phyloP scores from a whole-genome alignment of 257 asterid genomes.

The Buddleja alternifolia region DNA sequence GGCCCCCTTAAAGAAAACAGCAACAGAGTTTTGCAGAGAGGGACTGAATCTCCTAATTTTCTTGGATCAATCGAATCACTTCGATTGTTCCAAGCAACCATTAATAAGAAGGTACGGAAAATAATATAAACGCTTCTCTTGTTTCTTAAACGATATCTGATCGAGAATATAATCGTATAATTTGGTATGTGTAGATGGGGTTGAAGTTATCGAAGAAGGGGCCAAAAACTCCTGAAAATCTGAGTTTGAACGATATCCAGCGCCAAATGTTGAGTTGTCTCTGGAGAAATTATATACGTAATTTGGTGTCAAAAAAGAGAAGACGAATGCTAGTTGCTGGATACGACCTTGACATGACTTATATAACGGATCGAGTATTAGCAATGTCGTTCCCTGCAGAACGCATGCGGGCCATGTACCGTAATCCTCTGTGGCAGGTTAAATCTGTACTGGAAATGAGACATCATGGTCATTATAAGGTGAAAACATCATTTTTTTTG shows the following conservation, averaged over 20 bases:
- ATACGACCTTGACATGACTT: conserved; percentile 87
- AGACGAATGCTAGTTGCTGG: conserved; percentile 82
- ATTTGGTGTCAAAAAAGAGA: conserved; percentile 71
- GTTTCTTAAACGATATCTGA: background rate
- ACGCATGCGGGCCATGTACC: conserved; percentile 73
- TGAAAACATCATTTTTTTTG: conserved; percentile 8
- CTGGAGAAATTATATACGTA: conserved; percentile 61
- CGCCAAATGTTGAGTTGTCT: conserved; percentile 42
- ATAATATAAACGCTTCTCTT: background rate
- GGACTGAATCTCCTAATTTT: conserved; percentile 18
- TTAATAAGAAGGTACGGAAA: background rate
- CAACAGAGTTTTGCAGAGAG: conserved; percentile 5
- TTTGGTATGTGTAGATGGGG: conserved; percentile 55
- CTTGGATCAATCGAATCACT: conserved; percentile 58
- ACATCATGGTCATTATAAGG: conserved; percentile 77
- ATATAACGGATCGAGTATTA: conserved; percentile 64
- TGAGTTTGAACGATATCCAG: conserved; percentile 30
- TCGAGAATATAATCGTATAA: background rate
- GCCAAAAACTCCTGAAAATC: conserved; percentile 24
- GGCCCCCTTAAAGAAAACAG: conserved; percentile 40
- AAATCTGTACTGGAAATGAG: conserved; percentile 75
- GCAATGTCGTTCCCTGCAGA: conserved; percentile 92
- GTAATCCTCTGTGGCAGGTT: conserved; percentile 91
- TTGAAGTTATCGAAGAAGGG: conserved; percentile 53
- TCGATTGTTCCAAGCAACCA: conserved; percentile 50